These are phyloP conservation scores for Saprolegnia diclina DNA, from an alignment of 352 stramenopile genomes.

Conservation along the genomic window DNA sequence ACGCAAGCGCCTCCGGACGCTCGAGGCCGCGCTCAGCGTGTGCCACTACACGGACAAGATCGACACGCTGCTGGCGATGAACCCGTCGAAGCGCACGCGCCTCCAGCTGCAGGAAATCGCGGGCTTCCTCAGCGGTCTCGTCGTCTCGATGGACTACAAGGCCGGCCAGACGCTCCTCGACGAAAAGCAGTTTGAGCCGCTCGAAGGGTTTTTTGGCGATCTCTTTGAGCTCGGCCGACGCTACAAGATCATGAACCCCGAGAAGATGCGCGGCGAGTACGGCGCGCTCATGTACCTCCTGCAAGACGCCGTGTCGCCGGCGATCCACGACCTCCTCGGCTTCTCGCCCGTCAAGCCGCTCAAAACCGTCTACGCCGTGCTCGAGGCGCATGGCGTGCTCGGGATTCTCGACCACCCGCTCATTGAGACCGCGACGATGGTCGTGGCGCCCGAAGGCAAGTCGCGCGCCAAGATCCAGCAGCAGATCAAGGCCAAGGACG, in stretches of 20 bases:
- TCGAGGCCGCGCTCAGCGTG: constrained; percentile 91
- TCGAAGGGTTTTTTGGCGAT: constrained; percentile 85
- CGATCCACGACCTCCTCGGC: constrained; percentile 79
- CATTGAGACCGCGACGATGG: constrained; percentile 92
- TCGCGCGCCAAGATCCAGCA: constrained; percentile 83
- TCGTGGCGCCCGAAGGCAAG: constrained; percentile 90
- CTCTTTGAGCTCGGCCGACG: constrained; percentile 92
- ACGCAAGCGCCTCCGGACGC: constrained; percentile 88
- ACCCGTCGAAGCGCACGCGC: constrained; percentile 74
- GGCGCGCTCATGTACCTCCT: constrained; percentile 94
- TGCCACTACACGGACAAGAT: constrained; percentile 93
- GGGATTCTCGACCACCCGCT: constrained; percentile 78
- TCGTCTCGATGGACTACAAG: constrained; percentile 85
- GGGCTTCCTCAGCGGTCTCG: constrained; percentile 87
- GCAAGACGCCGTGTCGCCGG: constrained; percentile 83
- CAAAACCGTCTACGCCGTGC: constrained; percentile 86
- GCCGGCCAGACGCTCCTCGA: constrained; percentile 79
- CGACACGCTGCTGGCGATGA: constrained; percentile 54
- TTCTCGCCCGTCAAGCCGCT: constrained; percentile 80
- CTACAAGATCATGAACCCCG: constrained; percentile 98
- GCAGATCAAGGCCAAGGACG: constrained; percentile 92
- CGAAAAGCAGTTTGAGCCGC: constrained; percentile 86
- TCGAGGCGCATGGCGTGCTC: constrained; percentile 64
- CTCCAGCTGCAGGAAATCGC: constrained; percentile 89
- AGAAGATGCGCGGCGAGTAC: constrained; percentile 96